Evolutionary conservation across 2,329 filamentous ascomycete genomes (phyloP).

Genomic region (Colletotrichum sp.): DNA sequence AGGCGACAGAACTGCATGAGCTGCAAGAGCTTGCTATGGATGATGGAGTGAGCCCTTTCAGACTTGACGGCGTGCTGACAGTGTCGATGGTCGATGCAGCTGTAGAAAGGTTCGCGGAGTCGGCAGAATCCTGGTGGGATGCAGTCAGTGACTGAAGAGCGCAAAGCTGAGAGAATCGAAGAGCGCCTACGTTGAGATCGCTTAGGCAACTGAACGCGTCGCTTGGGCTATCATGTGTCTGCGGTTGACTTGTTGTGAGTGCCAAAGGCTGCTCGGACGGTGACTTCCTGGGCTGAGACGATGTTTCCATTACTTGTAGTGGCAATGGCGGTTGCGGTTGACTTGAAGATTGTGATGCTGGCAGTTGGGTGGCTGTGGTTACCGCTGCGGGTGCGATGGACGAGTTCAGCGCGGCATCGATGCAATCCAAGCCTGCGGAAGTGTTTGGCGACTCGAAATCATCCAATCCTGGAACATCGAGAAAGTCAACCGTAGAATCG

Average conservation of each 20-base stretch:
- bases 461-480: neutral
- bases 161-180: neutral
- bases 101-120: neutral
- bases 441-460: neutral
- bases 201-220: neutral
- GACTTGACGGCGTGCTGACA: neutral
- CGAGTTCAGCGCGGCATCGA: neutral
- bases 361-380: neutral
- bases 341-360: neutral
- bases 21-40: neutral
- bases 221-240: neutral
- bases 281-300: neutral
- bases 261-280: neutral
- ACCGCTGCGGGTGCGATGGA: neutral
- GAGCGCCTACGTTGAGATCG: neutral
- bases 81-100: neutral
- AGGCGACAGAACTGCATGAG: neutral
- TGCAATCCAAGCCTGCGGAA: neutral
- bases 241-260: neutral
- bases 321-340: neutral
- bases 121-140: neutral
- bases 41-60: neutral
- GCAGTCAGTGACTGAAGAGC: neutral
- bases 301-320: neutral
- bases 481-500: neutral